Percentiles rank a stretch among this genome's conserved stretches.
These are phyloP conservation scores for Larix kaempferi DNA, from an alignment of 75 land plant genomes.

Conservation along the genomic window DNA sequence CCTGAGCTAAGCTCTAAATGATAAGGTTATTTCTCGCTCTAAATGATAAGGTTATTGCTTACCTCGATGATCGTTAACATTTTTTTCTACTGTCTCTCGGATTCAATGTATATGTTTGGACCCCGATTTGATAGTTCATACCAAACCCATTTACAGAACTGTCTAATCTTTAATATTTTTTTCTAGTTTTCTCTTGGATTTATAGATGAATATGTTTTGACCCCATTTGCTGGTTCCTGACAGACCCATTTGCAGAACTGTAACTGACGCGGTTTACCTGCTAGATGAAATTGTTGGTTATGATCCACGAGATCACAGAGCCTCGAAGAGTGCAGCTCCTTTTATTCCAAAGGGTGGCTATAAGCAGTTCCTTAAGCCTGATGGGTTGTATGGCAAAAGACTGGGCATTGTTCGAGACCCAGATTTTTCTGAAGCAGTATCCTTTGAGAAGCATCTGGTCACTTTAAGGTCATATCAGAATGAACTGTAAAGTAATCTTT, in stretches of 20 bases:
- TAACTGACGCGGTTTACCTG: constrained; percentile 56
- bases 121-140: background rate
- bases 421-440: background rate
- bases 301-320: constrained; percentile 35
- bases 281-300: constrained; percentile 64
- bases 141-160: constrained; percentile 66
- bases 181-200: constrained; percentile 3
- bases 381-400: constrained; percentile 55
- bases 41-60: no score
- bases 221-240: background rate
- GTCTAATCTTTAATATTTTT: constrained; percentile 3
- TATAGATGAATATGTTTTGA: background rate
- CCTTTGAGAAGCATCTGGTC: constrained; percentile 15
- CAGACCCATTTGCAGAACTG: constrained; percentile 71
- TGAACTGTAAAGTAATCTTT: background rate
- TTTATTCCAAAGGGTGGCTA: constrained; percentile 66
- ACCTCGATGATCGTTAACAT: no score
- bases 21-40: no score
- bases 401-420: constrained; percentile 38
- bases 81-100: background rate
- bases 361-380: constrained; percentile 44
- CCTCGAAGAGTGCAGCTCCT: constrained; percentile 33
- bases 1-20: no score
- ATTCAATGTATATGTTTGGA: background rate
- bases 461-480: constrained; percentile 22